Conservation (phyloP, 2,329 filamentous ascomycete species). For the Alternaria arborescens region DNA sequence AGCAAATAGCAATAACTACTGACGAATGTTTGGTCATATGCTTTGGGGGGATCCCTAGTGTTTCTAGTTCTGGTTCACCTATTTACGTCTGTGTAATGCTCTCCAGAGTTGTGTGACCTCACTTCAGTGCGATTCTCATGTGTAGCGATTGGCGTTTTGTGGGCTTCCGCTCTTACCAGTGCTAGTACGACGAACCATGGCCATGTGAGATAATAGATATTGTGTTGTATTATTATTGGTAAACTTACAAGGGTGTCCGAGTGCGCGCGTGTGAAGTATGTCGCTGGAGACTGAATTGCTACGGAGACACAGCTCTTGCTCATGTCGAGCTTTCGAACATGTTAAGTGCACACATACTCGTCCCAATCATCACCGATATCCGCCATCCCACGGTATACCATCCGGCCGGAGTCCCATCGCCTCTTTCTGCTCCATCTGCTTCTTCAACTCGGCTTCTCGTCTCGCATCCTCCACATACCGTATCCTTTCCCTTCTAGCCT, state of each 20-base stretch:
- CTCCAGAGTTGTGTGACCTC: neutral
- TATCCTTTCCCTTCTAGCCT: conserved; percentile 38
- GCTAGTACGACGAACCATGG: too few species aligned
- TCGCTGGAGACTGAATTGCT: neutral
- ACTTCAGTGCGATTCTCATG: neutral
- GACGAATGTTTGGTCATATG: neutral
- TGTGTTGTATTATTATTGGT: neutral
- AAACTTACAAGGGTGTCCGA: neutral
- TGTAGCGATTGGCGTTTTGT: neutral
- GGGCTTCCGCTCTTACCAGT: neutral
- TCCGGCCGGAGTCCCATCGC: conserved; percentile 37
- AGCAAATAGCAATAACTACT: neutral
- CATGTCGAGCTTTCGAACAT: neutral
- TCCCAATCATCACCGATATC: conserved; percentile 9
- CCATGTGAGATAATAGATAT: neutral
- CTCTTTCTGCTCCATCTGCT: conserved; percentile 34
- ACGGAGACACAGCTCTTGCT: neutral
- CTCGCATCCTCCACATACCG: conserved; percentile 38
- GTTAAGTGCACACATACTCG: neutral
- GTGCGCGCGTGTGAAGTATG: neutral
- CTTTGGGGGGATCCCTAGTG: neutral
- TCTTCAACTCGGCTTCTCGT: conserved; percentile 31
- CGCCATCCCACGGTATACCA: conserved; percentile 13
- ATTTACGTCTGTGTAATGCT: neutral
- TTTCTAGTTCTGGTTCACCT: neutral